Conservation (phyloP, 352 stramenopile species). For the Globisporangium middletonii region DNA sequence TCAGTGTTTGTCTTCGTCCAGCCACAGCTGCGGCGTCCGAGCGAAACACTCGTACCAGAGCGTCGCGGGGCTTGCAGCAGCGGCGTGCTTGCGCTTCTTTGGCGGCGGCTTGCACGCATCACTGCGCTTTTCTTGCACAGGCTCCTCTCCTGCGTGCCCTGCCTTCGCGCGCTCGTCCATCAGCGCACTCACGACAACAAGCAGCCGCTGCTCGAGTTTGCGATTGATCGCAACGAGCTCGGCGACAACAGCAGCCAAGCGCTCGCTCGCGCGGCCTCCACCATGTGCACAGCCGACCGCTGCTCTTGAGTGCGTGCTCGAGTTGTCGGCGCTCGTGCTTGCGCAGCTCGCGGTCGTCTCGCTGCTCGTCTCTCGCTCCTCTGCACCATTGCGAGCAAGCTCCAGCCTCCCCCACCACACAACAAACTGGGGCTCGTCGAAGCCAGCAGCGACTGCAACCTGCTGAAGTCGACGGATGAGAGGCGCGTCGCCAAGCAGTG, state of each 20-base stretch:
- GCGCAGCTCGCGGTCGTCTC: not conserved
- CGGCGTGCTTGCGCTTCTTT: not conserved
- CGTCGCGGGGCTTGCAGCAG: not conserved
- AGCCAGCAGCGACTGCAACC: not conserved
- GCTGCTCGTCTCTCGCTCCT: not conserved
- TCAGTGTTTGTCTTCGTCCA: not conserved
- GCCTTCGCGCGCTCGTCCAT: not conserved
- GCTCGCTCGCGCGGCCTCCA: not conserved
- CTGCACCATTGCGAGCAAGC: not conserved
- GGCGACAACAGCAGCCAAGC: not conserved
- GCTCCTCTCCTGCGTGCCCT: not conserved
- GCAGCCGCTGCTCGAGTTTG: not conserved
- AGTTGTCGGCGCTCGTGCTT: not conserved
- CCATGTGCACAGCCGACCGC: no score
- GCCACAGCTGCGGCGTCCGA: not conserved
- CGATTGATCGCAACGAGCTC: not conserved
- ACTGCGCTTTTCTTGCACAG: not conserved
- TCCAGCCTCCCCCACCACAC: not conserved
- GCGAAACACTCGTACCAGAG: slow-evolving; percentile 1
- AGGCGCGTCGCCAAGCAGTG: not conserved
- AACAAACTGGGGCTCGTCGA: not conserved
- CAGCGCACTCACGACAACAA: not conserved
- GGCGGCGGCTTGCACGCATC: not conserved
- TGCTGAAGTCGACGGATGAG: not conserved
- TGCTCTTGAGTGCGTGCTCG: not conserved